These are phyloP conservation scores for Saitozyma sp. DNA, from an alignment of 768 basidiomycete species.

Conservation along the genomic window DNA sequence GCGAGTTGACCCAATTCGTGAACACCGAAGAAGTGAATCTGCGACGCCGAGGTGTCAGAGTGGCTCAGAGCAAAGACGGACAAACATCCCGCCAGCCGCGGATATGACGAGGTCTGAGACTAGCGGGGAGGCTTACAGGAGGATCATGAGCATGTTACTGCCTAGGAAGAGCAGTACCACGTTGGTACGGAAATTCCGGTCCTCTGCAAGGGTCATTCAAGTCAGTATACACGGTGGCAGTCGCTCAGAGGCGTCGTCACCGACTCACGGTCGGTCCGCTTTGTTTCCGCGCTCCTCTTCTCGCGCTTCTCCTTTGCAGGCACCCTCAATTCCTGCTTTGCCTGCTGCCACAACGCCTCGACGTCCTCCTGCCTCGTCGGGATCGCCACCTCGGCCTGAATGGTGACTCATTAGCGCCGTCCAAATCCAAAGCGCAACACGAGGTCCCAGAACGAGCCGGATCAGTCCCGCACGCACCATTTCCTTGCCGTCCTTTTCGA, in stretches of 20 bases:
- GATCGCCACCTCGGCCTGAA: conserved; percentile 68
- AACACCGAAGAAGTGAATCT: conserved; percentile 64
- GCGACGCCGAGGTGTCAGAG: too few species aligned
- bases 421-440: background rate
- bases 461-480: conserved; percentile 55
- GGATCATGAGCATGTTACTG: conserved; percentile 69
- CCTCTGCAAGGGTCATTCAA: conserved; percentile 58
- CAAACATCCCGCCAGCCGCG: too few species aligned
- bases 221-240: conserved; percentile 65
- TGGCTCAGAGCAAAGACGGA: too few species aligned
- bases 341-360: conserved; percentile 80
- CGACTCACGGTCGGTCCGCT: conserved; percentile 66
- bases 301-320: conserved; percentile 73
- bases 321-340: conserved; percentile 66
- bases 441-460: too few species aligned
- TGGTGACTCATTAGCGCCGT: background rate
- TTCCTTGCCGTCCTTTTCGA: conserved; percentile 78
- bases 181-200: conserved; percentile 50
- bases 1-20: conserved; percentile 66
- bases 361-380: conserved; percentile 81
- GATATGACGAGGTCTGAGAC: too few species aligned
- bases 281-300: conserved; percentile 81
- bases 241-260: background rate
- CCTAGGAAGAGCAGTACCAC: conserved; percentile 55
- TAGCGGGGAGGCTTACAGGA: conserved; percentile 35